Percentiles rank a stretch among this genome's conserved stretches.
phyloP scores from a whole-genome alignment of 306 rosid genomes.

The Cicer cuneatum region DNA sequence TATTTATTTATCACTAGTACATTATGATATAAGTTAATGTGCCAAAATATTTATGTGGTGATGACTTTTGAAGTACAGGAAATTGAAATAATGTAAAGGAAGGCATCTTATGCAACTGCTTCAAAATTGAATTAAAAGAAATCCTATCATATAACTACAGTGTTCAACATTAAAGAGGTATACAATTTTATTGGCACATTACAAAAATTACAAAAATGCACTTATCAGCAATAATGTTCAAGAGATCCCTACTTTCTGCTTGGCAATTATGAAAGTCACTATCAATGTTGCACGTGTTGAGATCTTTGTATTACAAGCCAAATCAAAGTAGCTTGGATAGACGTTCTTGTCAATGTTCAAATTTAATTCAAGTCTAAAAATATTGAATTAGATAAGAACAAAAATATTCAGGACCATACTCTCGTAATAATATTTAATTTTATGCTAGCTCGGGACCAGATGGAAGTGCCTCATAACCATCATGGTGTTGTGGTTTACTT shows the following conservation, averaged over 20 bases:
- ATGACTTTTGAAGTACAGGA: constrained; percentile 22
- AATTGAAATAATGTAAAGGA: constrained; percentile 9
- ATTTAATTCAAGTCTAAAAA: constrained; percentile 24
- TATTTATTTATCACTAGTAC: constrained; percentile 32
- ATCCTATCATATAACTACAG: background rate
- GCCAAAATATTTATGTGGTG: background rate
- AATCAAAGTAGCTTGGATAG: constrained; percentile 40
- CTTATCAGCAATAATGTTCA: constrained; percentile 8
- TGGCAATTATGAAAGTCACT: background rate
- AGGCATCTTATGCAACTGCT: background rate
- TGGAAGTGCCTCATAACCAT: constrained; percentile 78
- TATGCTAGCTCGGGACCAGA: constrained; percentile 67
- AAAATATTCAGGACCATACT: background rate
- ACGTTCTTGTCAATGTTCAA: constrained; percentile 13
- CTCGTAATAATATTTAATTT: constrained; percentile 40
- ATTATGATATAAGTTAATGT: constrained; percentile 30
- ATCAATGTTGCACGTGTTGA: constrained; percentile 11
- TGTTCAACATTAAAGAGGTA: background rate
- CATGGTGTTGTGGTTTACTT: constrained; percentile 58
- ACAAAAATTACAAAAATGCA: constrained; percentile 25
- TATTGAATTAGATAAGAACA: constrained; percentile 35
- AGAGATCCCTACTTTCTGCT: constrained; percentile 16
- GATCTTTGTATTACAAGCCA: constrained; percentile 24
- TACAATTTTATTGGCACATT: background rate
- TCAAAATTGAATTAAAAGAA: constrained; percentile 12